Evolutionary conservation across 352 stramenopile genomes (phyloP), one percentile per base, ranked within the genome.

Genomic region (Phytophthora boehmeriae): DNA sequence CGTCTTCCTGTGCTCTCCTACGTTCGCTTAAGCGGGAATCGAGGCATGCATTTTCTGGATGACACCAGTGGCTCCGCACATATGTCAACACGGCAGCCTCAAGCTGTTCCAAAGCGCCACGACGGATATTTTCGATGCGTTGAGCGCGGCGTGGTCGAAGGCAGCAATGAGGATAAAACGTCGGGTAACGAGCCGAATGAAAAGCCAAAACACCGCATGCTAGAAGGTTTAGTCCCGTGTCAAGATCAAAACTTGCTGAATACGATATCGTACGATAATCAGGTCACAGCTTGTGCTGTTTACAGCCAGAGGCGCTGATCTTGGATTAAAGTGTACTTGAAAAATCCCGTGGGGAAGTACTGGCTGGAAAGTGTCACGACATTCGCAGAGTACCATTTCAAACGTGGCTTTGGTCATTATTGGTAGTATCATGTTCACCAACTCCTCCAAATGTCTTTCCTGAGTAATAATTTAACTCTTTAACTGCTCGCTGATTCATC

Each of bases 11-110:
- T 43, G 10, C 53, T 90, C 5, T 47, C 20, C 20, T 85, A 75
- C 53, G 51, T 91, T 38, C 74, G 83, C 8, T 44, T 93, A 5
- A 84, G 57, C 19, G 80, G 73, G 11, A 91, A 91, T 47, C 63
- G 72, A 5, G 30, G 47, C 13, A 49, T 55, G 32, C 23, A 48
- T 2, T 70, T 57, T 30, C 35, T 70, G 25, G 2, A 41, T 14
- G 20, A 14, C 28, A 36, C 9, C 1, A 25, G 47, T 17, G 34
- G 19, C 28, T 28, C 19, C 4, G 36, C 2, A 8, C 16, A 16
- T 4, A 44, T 36, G 10, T 62, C 49, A 8, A 50, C 49, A 23
- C 25, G 13, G 10, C 46, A 54, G 22, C 22, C 44, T 34, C 9
- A 54, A n/a, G 50, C 52, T 39, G 60, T 67, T n/a, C 73, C 73